phyloP scores from a whole-genome alignment of 1,139 yeast species.

The Blastobotrys aristatus region DNA sequence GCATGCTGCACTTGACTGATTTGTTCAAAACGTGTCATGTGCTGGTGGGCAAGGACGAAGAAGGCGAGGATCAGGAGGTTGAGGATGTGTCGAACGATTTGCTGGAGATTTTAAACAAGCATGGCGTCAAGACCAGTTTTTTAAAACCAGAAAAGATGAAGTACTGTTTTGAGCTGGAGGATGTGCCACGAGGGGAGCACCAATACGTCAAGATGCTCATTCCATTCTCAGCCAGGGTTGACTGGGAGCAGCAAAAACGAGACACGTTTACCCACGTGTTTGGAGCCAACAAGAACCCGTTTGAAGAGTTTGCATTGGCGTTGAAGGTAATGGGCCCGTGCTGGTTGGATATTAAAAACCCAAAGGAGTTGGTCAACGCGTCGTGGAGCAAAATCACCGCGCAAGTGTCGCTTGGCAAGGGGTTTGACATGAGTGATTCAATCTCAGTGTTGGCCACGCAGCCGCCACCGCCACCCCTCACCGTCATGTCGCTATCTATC shows the following conservation, averaged over 20 bases:
- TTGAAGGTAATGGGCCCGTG: conserved; percentile 95
- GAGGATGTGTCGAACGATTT: conserved; percentile 77
- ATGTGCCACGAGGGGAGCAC: conserved; percentile 64
- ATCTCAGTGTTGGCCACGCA: conserved; percentile 50
- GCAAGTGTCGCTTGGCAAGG: conserved; percentile 10
- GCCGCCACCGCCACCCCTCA: conserved; percentile 52
- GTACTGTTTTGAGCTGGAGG: conserved; percentile 84
- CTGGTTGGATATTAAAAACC: conserved; percentile 73
- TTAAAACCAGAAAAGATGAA: conserved; percentile 70
- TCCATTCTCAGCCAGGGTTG: conserved; percentile 49
- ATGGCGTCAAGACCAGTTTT: conserved; percentile 56
- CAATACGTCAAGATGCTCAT: conserved; percentile 75
- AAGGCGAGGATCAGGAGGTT: conserved; percentile 44
- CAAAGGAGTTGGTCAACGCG: conserved; percentile 57
- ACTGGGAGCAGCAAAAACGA: conserved; percentile 7
- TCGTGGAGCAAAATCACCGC: conserved; percentile 77
- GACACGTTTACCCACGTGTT: conserved; percentile 59
- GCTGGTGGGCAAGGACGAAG: conserved; percentile 51
- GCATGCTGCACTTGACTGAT: conserved; percentile 71
- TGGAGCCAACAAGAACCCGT: conserved; percentile 68
- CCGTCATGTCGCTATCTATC: conserved; percentile 67
- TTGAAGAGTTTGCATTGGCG: conserved; percentile 82
- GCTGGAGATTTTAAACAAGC: conserved; percentile 56
- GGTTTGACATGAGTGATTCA: conserved; percentile 36
- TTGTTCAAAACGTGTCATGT: conserved; percentile 69